These are phyloP conservation scores for Ustilago bromivora DNA, from an alignment of 1,284 basidiomycete species.

Conservation along the genomic window DNA sequence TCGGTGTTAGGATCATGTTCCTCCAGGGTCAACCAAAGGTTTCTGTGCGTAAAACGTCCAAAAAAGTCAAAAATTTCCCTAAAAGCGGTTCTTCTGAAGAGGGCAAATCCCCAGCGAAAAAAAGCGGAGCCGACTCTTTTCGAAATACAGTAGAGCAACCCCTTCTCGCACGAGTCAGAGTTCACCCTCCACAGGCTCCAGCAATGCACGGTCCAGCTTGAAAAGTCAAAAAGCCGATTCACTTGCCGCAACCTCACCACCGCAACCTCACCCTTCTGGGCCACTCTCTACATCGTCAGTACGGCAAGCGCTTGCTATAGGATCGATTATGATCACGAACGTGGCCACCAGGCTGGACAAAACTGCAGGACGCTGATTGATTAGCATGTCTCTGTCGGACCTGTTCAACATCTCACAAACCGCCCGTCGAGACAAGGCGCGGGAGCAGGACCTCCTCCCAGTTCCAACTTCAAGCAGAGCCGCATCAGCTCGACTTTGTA, in stretches of 20 bases:
- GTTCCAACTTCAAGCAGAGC: slow-evolving; percentile 19
- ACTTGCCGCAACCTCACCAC: neutral
- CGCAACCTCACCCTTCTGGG: neutral
- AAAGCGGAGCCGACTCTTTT: slow-evolving; percentile 28
- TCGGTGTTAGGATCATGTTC: neutral
- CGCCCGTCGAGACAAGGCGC: slow-evolving; percentile 46
- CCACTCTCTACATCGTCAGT: neutral
- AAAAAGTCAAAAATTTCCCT: slow-evolving; percentile 51
- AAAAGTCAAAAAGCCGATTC: neutral
- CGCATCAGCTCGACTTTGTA: slow-evolving; percentile 44
- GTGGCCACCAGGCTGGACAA: neutral
- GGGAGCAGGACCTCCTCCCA: slow-evolving; percentile 34
- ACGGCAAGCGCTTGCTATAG: neutral
- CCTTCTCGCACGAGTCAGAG: slow-evolving; percentile 24
- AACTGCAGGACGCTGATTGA: neutral
- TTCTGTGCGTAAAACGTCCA: slow-evolving; percentile 19
- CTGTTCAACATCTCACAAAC: slow-evolving; percentile 58
- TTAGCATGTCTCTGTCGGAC: slow-evolving; percentile 42
- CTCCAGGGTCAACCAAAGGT: neutral
- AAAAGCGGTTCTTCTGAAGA: slow-evolving; percentile 16
- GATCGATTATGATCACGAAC: neutral
- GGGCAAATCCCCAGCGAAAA: slow-evolving; percentile 4
- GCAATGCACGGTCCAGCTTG: neutral
- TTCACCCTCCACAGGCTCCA: neutral
- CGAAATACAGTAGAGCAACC: neutral